Base-by-base conservation (phyloP, 495 filamentous ascomycete species). In the Aspergillus leporis region DNA sequence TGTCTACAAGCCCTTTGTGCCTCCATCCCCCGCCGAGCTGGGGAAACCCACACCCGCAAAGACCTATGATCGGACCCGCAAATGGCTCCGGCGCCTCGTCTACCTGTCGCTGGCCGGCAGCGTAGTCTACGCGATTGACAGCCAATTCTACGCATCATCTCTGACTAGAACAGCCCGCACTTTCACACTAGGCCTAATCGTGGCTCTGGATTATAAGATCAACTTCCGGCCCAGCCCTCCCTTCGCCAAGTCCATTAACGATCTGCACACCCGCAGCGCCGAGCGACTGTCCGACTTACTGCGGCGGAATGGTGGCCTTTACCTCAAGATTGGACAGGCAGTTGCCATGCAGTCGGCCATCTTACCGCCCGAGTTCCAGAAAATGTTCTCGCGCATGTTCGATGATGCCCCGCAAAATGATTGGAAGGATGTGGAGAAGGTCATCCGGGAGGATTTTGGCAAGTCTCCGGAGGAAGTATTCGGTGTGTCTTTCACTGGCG, bases 301-400 rank as follows among this genome's bases (percentile, higher is more conserved):
- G 66, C 80, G 88, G 18, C 73, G 79, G 28, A 98, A 98, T 81
- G 94, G 94, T 53, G 94, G 94, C 0, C 73, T 98, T 3, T 98
- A 98, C 69, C 80, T 97, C 66, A 98, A 98, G 80, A 97, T 98
- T 55, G 94, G 94, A 3, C 94, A 98, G 79, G 94, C 94, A 7
- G 92, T 98, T 56, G 94, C 93, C 22, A 98, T 97, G 94, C 94
- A 98, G 78, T 92, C 89, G 53, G 93, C 92, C 2, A 85, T 97
- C 41, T 71, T 98, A 51, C 94, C 94, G 13, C 90, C 91, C 7
- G 91, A 96, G 70, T 97, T 97, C 67, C 92, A 96, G 79, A 83
- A 84, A 59, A 97, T 97, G 91, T 98, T 98, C 67, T 80, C 88
- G 36, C 83, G 87, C 58, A 97, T 98, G 91, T 98, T 98, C 71